Evolutionary conservation across 2,329 filamentous ascomycete species (phyloP), one percentile per base, ranked within the genome.

Genomic region (Pseudocercospora fijiensis): DNA sequence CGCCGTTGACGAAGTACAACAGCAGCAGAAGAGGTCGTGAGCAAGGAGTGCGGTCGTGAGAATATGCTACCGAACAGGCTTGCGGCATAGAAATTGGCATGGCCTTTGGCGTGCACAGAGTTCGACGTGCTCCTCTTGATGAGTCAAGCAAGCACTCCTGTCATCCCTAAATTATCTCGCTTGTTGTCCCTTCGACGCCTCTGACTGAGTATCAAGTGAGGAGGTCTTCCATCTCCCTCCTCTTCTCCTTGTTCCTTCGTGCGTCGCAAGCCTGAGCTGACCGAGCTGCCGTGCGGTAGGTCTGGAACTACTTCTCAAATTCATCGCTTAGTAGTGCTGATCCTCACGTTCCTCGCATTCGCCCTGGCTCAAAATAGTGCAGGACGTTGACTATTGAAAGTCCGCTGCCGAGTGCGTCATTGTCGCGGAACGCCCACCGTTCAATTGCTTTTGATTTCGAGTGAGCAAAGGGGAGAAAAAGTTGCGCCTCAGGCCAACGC

Each of bases 91-190:
- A 27, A 26, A 53, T 28, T 53, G 49, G 49, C 49, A 53, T 26
- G 16, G 22, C 16, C 10, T 4, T 26, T 53, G 49, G 49, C 22
- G 22, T 28, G 24, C 49, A 53, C 49, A 53, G 49, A 53, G 49
- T 53, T 53, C 49, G 26, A 53, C 26, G 28, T 53, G 22, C 49
- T 26, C 28, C 22, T 30, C 49, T 53, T 53, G 49, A 53, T 53
- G 49, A 53, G 22, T 53, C 49, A 53, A 28, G 49, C 49, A 53
- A 53, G 49, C 49, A 53, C 49, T 53, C 49, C 49, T 53, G 49
- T n/a, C 28, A 30, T 53, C 49, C 49, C 28, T 30, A 30, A 16
- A 16, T 53, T 18, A 53, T 53, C 18, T 53, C 49, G 22, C 49
- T 53, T 53, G 49, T 41, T 37, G 33, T 37, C 13, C 33, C 33